Conservation (phyloP, 345 rosid species). For the Pistacia vera region DNA sequence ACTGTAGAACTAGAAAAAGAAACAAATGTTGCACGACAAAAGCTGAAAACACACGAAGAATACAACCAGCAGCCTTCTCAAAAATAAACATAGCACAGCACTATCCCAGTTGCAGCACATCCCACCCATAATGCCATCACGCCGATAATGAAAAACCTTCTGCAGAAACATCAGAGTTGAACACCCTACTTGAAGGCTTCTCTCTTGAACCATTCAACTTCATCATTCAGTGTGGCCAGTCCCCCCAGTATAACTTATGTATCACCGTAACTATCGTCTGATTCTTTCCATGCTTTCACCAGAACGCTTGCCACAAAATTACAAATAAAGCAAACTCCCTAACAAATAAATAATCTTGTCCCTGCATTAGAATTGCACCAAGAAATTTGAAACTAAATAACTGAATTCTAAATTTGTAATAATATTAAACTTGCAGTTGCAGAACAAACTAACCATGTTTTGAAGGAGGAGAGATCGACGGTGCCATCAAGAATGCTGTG, state of each 20-base stretch:
- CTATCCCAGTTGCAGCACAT: too few relatives aligned
- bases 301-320: slow-evolving; percentile 53
- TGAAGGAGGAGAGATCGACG: slow-evolving; percentile 60
- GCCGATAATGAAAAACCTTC: too few relatives aligned
- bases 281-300: slow-evolving; percentile 64
- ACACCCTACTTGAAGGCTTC: slow-evolving; percentile 75
- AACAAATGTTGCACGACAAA: too few relatives aligned
- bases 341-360: slow-evolving; percentile 82
- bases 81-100: too few relatives aligned
- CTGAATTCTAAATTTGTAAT: too few relatives aligned
- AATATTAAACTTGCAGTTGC: too few relatives aligned
- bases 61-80: too few relatives aligned
- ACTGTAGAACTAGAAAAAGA: too few relatives aligned
- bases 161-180: slow-evolving; percentile 32
- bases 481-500: slow-evolving; percentile 76
- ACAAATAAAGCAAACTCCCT: slow-evolving; percentile 62
- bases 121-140: too few relatives aligned
- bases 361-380: slow-evolving; percentile 38
- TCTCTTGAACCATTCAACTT: slow-evolving; percentile 76
- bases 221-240: slow-evolving; percentile 61
- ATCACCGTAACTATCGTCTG: slow-evolving; percentile 50
- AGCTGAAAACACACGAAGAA: too few relatives aligned
- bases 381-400: too few relatives aligned
- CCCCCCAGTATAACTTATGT: slow-evolving; percentile 73
- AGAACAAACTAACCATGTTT: slow-evolving; percentile 72